phyloP scores from a whole-genome alignment of 371 early-diverging fungal species.

The Mucor circinelloides region DNA sequence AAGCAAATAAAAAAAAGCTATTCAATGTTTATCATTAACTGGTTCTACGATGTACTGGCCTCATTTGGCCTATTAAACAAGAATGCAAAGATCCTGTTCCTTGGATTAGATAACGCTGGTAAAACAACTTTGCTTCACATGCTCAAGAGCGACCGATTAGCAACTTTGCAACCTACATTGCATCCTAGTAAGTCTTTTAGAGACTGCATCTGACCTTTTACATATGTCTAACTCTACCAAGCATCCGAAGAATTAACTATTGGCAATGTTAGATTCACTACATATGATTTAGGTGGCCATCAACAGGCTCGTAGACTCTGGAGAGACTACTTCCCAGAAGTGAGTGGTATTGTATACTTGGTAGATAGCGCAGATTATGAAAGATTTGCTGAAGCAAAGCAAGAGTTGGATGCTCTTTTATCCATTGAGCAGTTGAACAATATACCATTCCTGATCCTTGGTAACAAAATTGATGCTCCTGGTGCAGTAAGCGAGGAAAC shows the following conservation, averaged over 20 bases:
- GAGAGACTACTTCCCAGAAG: slow-evolving; percentile 98
- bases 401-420: slow-evolving; percentile 92
- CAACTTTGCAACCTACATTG: slow-evolving; percentile 95
- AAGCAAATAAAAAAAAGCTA: neutral
- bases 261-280: slow-evolving; percentile 94
- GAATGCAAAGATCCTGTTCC: slow-evolving; percentile 98
- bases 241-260: slow-evolving; percentile 96
- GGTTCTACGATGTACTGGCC: slow-evolving; percentile 18
- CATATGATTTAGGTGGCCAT: slow-evolving; percentile 97
- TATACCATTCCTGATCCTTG: slow-evolving; percentile 94
- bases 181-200: slow-evolving; percentile 91
- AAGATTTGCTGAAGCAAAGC: slow-evolving; percentile 89
- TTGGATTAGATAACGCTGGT: slow-evolving; percentile 99
- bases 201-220: neutral
- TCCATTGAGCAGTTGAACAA: slow-evolving; percentile 88
- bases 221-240: slow-evolving; percentile 20
- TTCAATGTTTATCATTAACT: slow-evolving; percentile 22
- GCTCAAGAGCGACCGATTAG: slow-evolving; percentile 98
- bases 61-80: slow-evolving; percentile 91
- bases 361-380: slow-evolving; percentile 89
- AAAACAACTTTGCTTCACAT: slow-evolving; percentile 99
- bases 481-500: slow-evolving; percentile 94
- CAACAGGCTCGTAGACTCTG: slow-evolving; percentile 95
- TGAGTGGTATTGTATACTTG: slow-evolving; percentile 94
- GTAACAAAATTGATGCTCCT: slow-evolving; percentile 97